Evolutionary conservation across 371 early-diverging fungal species (phyloP), one percentile per base, ranked within the genome.

Genomic region (Mucor lusitanicus): DNA sequence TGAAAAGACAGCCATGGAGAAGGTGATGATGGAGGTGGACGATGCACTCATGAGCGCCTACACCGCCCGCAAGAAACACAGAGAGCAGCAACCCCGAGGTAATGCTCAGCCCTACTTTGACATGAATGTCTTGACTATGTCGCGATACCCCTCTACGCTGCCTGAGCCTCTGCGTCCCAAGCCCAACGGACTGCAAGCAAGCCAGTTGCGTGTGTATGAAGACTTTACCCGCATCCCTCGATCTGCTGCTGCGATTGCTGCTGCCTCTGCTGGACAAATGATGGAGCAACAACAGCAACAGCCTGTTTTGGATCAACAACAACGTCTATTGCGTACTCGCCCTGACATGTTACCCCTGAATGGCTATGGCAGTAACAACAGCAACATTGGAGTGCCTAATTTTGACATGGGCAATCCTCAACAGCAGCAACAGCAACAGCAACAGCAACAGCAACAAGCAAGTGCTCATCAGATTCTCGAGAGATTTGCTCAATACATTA

Each of bases 1-100:
- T 67, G 97, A 98, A 76, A 92, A 94, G 71, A 92, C 94, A 17
- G 95, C 98, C 0, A 92, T 93, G 70, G 96, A 97, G 68, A 95
- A 95, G 69, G 94, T 95, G 0, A 82, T 92, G 5, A 80, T 89
- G 17, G 93, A 96, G 64, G 92, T 99, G 39, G 96, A 97, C 70
- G 91, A 93, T 55, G 73, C 82, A 11, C 84, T 99, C 55, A 77
- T 80, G 21, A 72, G 84, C 13, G 85, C 93, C 11, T 95, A 87
- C 64, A 55, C 84, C 11, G 86, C 77, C 37, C 87, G 99, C 44
- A 87, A 92, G 72, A 94, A 93, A 68, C 94, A 94, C 71, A 88
- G 97, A 3, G 97, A 97, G 15, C 80, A 86, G 80, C 90, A 95
- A 35, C 58, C 39, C 3, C 63, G 69, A 30, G 69, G 64, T 5